Percentiles rank a stretch among this genome's conserved stretches.
phyloP scores from a whole-genome alignment of 306 rosid genomes.

The Quercus cerris region DNA sequence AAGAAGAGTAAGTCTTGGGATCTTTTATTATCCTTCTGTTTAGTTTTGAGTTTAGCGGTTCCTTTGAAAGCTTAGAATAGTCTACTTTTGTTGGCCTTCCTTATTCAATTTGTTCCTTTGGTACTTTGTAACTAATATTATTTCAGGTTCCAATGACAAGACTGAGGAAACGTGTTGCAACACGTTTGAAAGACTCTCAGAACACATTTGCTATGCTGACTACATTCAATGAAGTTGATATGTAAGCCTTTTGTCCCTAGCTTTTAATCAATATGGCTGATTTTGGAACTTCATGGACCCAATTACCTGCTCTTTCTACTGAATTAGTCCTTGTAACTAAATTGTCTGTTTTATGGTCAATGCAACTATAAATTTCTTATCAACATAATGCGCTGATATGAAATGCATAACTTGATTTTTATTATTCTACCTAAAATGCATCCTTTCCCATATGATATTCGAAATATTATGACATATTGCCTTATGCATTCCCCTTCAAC shows the following conservation, averaged over 20 bases:
- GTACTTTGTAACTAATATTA: neutral
- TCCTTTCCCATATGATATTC: neutral
- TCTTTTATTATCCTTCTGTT: constrained; percentile 6
- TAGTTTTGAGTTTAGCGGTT: neutral
- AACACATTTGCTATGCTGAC: constrained; percentile 67
- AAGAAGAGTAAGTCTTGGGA: constrained; percentile 48
- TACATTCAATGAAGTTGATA: constrained; percentile 67
- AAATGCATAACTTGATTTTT: neutral
- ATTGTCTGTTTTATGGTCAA: neutral
- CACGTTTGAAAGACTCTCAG: constrained; percentile 64
- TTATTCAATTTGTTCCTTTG: neutral
- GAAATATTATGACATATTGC: neutral
- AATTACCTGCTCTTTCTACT: neutral
- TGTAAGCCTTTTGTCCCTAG: constrained; percentile 33
- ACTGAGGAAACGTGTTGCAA: constrained; percentile 67
- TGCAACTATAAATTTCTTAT: neutral
- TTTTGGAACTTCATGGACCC: neutral
- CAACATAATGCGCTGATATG: neutral
- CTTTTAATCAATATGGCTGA: neutral
- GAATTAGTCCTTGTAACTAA: neutral
- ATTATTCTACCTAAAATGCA: neutral
- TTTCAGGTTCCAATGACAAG: constrained; percentile 65
- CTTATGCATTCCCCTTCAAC: neutral
- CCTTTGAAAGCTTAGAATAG: no score
- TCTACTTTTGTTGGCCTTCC: neutral